These are phyloP conservation scores for Ceratocystis colombiana DNA, from an alignment of 2,329 filamentous ascomycete genomes.

Conservation along the genomic window DNA sequence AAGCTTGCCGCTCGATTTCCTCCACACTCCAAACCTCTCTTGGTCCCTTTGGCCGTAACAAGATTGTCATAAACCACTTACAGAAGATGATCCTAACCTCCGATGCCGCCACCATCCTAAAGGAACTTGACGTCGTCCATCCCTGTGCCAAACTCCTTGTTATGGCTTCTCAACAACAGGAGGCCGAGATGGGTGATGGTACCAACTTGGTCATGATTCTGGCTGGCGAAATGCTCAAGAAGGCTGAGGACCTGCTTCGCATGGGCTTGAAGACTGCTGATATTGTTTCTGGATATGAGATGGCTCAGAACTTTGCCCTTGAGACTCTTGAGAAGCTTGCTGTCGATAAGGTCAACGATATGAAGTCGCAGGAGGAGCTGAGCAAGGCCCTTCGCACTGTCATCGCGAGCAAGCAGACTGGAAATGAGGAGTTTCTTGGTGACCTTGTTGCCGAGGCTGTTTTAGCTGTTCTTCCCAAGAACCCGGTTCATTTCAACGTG, in stretches of 20 bases:
- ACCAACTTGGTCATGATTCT: conserved; percentile 96
- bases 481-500: conserved; percentile 92
- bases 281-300: conserved; percentile 91
- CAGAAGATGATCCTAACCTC: conserved; percentile 99
- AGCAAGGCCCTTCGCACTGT: conserved; percentile 94
- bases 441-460: conserved; percentile 75
- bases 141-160: conserved; percentile 94
- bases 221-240: conserved; percentile 88
- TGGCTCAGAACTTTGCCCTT: conserved; percentile 79
- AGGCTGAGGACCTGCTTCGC: conserved; percentile 89
- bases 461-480: conserved; percentile 87
- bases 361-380: conserved; percentile 70
- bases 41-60: conserved; percentile 95
- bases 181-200: conserved; percentile 96
- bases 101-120: conserved; percentile 91
- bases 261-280: conserved; percentile 99
- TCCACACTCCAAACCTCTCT: conserved; percentile 95
- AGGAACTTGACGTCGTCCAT: conserved; percentile 96
- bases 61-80: conserved; percentile 99
- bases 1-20: conserved; percentile 91
- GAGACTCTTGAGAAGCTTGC: conserved; percentile 77
- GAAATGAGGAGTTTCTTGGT: conserved; percentile 80
- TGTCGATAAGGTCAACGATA: conserved; percentile 80
- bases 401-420: conserved; percentile 91
- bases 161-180: conserved; percentile 98